Conservation (phyloP, 495 filamentous ascomycete genomes). For the Tuber brumale region DNA sequence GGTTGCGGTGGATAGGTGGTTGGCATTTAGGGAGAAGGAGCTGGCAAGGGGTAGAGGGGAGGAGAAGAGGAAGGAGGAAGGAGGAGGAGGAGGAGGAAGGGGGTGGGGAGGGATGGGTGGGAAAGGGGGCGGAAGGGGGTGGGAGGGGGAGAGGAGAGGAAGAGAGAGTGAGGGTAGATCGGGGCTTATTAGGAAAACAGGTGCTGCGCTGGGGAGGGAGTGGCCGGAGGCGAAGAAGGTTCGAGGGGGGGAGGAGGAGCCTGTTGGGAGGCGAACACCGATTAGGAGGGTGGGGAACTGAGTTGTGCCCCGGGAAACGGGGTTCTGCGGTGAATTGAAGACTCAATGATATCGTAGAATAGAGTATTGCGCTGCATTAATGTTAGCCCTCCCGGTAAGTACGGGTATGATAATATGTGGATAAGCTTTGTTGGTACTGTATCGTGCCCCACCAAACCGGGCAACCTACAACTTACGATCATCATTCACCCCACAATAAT, state of each 20-base stretch:
- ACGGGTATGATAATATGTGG: neutral
- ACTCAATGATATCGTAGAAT: neutral
- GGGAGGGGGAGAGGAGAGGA: neutral
- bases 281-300: neutral
- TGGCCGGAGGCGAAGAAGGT: neutral
- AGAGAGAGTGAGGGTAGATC: too few relatives aligned
- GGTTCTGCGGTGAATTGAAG: neutral
- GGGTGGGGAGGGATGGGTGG: neutral
- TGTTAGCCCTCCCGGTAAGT: neutral
- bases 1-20: conserved; percentile 15
- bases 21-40: conserved; percentile 4
- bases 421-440: neutral
- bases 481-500: neutral
- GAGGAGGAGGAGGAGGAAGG: too few relatives aligned
- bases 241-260: neutral
- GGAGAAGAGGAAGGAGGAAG: neutral
- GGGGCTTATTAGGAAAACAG: neutral
- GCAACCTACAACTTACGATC: neutral
- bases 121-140: neutral
- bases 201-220: neutral
- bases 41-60: neutral
- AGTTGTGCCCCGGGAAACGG: neutral
- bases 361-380: neutral
- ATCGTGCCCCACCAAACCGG: neutral
- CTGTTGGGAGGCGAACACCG: neutral